Evolutionary conservation across 1,284 basidiomycete species (phyloP), one percentile per base, ranked within the genome.

Genomic region (Phellopilus nigrolimitatus): DNA sequence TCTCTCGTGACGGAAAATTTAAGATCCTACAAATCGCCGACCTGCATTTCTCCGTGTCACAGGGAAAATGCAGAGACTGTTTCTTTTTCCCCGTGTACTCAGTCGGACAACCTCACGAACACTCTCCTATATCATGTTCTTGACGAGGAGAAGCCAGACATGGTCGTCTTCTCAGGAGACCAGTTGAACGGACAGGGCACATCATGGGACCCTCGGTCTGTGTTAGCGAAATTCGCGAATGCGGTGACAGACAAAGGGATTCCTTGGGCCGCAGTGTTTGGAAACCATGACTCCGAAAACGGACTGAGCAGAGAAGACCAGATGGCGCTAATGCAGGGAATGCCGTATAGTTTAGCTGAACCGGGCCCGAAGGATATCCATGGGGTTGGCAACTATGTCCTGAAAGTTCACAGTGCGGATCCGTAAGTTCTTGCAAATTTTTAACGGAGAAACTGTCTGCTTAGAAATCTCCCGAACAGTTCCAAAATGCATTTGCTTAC

Each of bases 21-120:
- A 93, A 85, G 67, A 84, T 95, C 57, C 74, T 97, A 57, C 93
- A 97, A 66, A 75, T 95, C 25, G 93, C 93, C 2, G 93, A 97
- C 66, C 71, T 95, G 24, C 93, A 97, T 66, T 95, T 75, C 65
- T 90, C 88, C 0, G 86, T 91, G 36, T 80, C 80, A 3, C 71
- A 75, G 39, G 90, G 89, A 1, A 58, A 66, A 8, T 95, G 91
- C 61, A 75, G 78, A 38, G 90, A 94, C n/a, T 54, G 85, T 80
- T 50, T 62, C 62, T 61, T 68, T 74, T 33, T 63, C 67, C 38
- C 77, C 80, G 5, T 86, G 84, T 61, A 64, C 66, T 34, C 68
- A 70, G 27, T 85, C 88, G 2, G 92, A 95, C 64, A 80, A 82
- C 54, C 74, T 87, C 55, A 92, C 91, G 0, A 75, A 74, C 13